Base-by-base conservation (phyloP, 1,139 yeast genomes). In the Wickerhamiella infanticola region DNA sequence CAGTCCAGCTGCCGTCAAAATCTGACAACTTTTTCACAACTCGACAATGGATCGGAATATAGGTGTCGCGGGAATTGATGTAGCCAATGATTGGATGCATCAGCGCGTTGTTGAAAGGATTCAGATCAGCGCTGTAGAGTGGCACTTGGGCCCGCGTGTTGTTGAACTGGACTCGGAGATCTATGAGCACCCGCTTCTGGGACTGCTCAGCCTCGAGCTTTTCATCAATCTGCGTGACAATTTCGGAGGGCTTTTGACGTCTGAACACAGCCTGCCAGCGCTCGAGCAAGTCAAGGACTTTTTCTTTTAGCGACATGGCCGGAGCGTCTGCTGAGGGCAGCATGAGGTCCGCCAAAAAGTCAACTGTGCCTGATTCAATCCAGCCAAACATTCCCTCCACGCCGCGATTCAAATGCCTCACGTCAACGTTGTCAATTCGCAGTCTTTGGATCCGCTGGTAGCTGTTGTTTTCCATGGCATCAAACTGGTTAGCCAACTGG, bases 1-100 rank as follows among this genome's bases (percentile, higher is more conserved):
- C 72, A 1, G 98, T 90, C 98, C 98, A 90, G 4, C 95, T 77
- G 0, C 98, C 98, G 56, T 83, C 86, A 59, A 90, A 90, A 58
- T 90, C 97, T 36, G 69, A 68, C 29, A 85, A 65, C 45, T 76
- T 73, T 60, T 90, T 90, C 41, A 81, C 81, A n/a, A 90, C 77
- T 4, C 88, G 74, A 58, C 95, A 85, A 52, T 79, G 73, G 50
- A 90, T 78, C 43, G 95, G 96, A 51, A 90, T 88, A 55, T 81
- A 82, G 0, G 97, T 85, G 57, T 83, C 81, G 51, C 82, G 75
- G 35, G 94, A 81, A 62, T 90, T 90, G 59, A 90, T 88, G 63
- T 88, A 90, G 0, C 93, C 97, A 29, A 90, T 95, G 59, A 90
- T 88, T 0, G 98, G 98, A 52, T 95, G 69, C 46, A 90, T 81